A percentile compares a stretch with the other conserved stretches of the same genome.
Evolutionary conservation across 2,329 filamentous ascomycete species (phyloP).

Genomic region (Clarireedia homoeocarpa): DNA sequence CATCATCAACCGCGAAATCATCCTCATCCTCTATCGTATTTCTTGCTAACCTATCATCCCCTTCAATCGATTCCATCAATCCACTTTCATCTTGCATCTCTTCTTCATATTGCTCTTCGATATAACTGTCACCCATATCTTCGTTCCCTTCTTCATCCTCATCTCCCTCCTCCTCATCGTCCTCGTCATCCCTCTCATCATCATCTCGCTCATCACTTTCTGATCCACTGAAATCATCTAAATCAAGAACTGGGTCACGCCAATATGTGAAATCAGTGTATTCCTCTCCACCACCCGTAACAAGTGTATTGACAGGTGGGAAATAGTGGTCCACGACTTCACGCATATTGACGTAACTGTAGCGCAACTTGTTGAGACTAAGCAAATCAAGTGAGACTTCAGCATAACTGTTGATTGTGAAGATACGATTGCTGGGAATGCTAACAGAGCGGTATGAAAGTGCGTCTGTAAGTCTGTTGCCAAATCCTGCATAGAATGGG

Average conservation of each 20-base stretch:
- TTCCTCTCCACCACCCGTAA: conserved; percentile 84
- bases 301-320: conserved; percentile 77
- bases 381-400: conserved; percentile 89
- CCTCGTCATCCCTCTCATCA: conserved; percentile 45
- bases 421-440: conserved; percentile 88
- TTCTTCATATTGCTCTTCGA: conserved; percentile 36
- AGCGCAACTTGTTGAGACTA: conserved; percentile 88
- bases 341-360: conserved; percentile 93
- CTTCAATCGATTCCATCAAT: conserved; percentile 21
- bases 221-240: conserved; percentile 83
- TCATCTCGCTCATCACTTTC: conserved; percentile 55
- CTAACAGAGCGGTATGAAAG: conserved; percentile 94
- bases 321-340: conserved; percentile 99
- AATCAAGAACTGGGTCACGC: conserved; percentile 74
- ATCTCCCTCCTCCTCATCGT: conserved; percentile 41
- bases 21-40: conserved; percentile 26
- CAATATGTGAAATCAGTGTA: conserved; percentile 98
- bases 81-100: conserved; percentile 25
- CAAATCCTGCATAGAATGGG: conserved; percentile 95
- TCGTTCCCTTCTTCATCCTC: conserved; percentile 42
- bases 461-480: conserved; percentile 92
- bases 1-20: conserved; percentile 5
- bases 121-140: conserved; percentile 47
- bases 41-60: conserved; percentile 20
- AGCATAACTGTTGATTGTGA: conserved; percentile 97